These are phyloP conservation scores for Leptomonas seymouri DNA, from an alignment of 208 protist species.

Conservation along the genomic window DNA sequence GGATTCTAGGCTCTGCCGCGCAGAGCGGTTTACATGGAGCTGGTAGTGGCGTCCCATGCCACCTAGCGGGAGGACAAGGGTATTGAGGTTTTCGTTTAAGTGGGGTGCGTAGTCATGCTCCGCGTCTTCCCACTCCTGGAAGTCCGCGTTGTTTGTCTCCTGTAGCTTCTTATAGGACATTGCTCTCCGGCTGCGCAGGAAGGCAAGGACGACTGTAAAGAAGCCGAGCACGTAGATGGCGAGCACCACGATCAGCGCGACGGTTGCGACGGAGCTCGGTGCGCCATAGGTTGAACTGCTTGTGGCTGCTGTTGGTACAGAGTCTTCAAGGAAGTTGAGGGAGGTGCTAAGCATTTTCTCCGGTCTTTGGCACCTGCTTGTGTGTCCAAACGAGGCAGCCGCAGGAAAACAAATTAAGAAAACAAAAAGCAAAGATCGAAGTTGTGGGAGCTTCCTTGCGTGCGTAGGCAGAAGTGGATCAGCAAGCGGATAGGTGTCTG, in stretches of 20 bases:
- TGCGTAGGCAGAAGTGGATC: too few species aligned
- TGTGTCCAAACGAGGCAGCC: too few species aligned
- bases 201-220: neutral
- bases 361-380: too few species aligned
- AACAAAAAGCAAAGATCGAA: too few species aligned
- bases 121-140: too few species aligned
- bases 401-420: too few species aligned
- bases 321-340: too few species aligned
- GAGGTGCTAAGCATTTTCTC: too few species aligned
- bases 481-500: too few species aligned
- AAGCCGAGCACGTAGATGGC: constrained; percentile 1
- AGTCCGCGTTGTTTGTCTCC: neutral
- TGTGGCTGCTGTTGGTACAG: neutral
- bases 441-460: too few species aligned
- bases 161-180: neutral
- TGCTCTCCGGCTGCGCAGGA: neutral
- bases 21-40: neutral
- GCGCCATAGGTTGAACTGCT: neutral
- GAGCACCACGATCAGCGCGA: neutral
- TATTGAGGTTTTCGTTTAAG: too few species aligned
- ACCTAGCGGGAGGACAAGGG: neutral
- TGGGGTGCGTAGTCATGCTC: too few species aligned
- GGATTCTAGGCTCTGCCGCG: neutral
- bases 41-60: neutral
- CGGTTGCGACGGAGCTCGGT: neutral